A percentile compares a stretch with the other conserved stretches of the same genome.
phyloP scores from a whole-genome alignment of 129 eudicot genomes.

The Saussurea involucrata region DNA sequence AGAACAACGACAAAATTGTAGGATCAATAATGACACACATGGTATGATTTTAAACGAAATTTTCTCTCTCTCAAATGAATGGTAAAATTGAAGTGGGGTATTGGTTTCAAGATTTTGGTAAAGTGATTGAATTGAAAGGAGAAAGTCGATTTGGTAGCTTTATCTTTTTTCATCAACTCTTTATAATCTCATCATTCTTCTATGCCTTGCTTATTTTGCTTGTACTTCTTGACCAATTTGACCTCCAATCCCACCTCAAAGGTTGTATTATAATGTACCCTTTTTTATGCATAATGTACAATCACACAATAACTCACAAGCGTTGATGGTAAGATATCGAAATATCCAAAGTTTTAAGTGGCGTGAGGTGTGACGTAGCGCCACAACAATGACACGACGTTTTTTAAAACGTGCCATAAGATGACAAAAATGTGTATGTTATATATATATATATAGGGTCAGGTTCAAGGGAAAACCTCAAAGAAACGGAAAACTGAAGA shows the following conservation, averaged over 20 bases:
- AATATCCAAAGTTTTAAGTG: no score
- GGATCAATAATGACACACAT: no score
- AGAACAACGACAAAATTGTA: no score
- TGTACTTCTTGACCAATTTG: conserved; percentile 22
- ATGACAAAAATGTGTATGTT: no score
- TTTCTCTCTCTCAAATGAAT: no score
- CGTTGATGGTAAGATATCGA: neutral
- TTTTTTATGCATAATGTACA: neutral
- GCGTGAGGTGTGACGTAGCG: no score
- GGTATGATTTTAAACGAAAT: no score
- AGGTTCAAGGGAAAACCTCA: no score
- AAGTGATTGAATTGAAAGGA: neutral
- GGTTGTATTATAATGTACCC: neutral
- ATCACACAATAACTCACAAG: neutral
- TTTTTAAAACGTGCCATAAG: no score
- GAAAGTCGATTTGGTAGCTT: conserved; percentile 25
- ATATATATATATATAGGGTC: no score
- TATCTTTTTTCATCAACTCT: conserved; percentile 6
- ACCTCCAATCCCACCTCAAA: neutral
- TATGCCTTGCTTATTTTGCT: neutral
- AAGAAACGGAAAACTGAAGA: no score
- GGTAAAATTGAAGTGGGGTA: neutral
- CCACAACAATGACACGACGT: no score
- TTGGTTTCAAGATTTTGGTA: conserved; percentile 7
- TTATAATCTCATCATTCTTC: conserved; percentile 5